Evolutionary conservation across 2,329 filamentous ascomycete genomes (phyloP), one percentile per base, ranked within the genome.

Genomic region (Meredithiella fracta): DNA sequence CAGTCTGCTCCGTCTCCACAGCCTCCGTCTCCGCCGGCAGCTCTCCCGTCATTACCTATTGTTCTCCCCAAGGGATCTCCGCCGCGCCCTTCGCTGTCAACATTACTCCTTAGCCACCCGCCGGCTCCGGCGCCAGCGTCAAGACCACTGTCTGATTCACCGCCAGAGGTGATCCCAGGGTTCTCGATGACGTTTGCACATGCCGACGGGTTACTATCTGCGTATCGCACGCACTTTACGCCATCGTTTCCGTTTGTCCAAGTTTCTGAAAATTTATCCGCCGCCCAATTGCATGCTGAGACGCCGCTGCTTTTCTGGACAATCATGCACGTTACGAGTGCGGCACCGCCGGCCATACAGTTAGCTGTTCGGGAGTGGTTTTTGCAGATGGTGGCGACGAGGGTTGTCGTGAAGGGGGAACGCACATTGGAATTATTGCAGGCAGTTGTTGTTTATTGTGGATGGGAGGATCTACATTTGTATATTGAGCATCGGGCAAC

Each of bases 391-490:
- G 62, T 70, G 1, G 67, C 70, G 0, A 63, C 67, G 25, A 65
- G 66, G n/a, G 55, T 72, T 14, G 60, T 73, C 11, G 64, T 70
- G 3, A 60, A 62, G 0, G 66, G 68, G 37, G 67, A 72, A 44
- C 67, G 64, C 54, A 60, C 60, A 1, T 47, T 70, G 1, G 67
- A 67, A 26, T 59, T 70, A 1, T 59, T 73, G 2, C 70, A 73
- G 40, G 67, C 67, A 0, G 62, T 71, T 0, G n/a, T 72, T 1
- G 26, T 71, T 0, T 65, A 66, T 20, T 49, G 70, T 2, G 67
- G 64, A 0, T 72, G 70, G 70, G 67, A 66, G 31, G 69, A 72
- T 51, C 65, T 67, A 38, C 66, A 70, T 50, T 67, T 67, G 44
- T 69, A 69, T 47, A 58, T 67, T 9, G 68, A 70, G 0, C 62